These are phyloP conservation scores for Colletotrichum noveboracense DNA, from an alignment of 2,329 filamentous ascomycete genomes.

Conservation along the genomic window DNA sequence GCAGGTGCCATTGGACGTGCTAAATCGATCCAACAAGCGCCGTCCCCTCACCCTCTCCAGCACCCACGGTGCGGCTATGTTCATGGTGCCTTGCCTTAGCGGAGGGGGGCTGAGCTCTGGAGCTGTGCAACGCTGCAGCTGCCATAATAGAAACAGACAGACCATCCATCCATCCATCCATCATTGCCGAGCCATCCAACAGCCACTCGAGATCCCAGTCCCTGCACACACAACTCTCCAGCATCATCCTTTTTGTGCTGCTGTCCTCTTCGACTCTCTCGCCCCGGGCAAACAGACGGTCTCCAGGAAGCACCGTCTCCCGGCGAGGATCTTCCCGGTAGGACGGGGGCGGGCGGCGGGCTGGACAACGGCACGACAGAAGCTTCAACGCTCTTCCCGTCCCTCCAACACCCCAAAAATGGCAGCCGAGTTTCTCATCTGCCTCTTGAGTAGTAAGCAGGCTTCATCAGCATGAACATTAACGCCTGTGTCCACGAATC, in stretches of 20 bases:
- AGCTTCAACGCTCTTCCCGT: neutral
- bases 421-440: neutral
- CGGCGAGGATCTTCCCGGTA: neutral
- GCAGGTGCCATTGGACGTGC: neutral
- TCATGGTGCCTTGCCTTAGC: slow-evolving; percentile 2
- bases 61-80: slow-evolving; percentile 2
- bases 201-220: neutral
- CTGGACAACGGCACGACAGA: slow-evolving; percentile 2
- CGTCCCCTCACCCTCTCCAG: neutral
- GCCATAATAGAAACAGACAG: slow-evolving; percentile 12
- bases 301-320: neutral
- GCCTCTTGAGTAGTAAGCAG: neutral
- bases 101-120: slow-evolving; percentile 5
- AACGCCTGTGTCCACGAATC: neutral
- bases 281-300: neutral
- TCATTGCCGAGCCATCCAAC: neutral
- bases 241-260: neutral
- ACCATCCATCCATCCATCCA: neutral
- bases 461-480: neutral
- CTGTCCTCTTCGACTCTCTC: neutral
- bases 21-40: neutral
- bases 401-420: neutral
- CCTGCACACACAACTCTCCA: neutral
- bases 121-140: neutral
- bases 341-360: neutral